These are phyloP conservation scores for Calonectria pseudoturangicola DNA, from an alignment of 2,329 filamentous ascomycete genomes.

Conservation along the genomic window DNA sequence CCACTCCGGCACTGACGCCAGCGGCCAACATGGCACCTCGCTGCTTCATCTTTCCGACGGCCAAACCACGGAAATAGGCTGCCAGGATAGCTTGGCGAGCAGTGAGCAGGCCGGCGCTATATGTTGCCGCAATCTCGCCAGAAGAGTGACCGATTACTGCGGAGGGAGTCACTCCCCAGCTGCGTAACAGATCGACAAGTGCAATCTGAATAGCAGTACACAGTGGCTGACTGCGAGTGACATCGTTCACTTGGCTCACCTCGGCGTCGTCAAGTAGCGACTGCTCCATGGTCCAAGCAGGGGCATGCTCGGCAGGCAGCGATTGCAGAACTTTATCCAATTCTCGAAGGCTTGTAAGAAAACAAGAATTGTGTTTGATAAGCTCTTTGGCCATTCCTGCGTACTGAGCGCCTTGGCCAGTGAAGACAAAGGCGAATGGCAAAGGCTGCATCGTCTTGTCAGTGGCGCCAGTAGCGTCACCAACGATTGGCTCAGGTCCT, in stretches of 20 bases:
- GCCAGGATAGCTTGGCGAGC: not conserved
- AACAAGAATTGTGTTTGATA: not conserved
- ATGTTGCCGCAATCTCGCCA: constrained; percentile 22
- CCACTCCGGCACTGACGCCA: not conserved
- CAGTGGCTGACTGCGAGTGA: constrained; percentile 53
- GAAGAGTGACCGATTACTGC: constrained; percentile 11
- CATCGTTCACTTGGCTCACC: constrained; percentile 25
- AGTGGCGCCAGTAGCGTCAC: not conserved
- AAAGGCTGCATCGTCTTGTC: not conserved
- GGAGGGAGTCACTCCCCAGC: constrained; percentile 28
- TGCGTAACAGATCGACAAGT: constrained; percentile 54
- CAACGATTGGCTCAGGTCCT: too few relatives aligned
- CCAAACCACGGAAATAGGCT: constrained; percentile 16
- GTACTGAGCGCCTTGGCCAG: constrained; percentile 10
- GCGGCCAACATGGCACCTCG: constrained; percentile 13
- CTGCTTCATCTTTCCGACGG: constrained; percentile 3
- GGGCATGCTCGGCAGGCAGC: not conserved
- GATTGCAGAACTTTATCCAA: constrained; percentile 10
- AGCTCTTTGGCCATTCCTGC: constrained; percentile 10
- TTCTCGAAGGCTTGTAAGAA: not conserved
- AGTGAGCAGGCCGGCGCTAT: constrained; percentile 7
- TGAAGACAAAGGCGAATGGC: constrained; percentile 7
- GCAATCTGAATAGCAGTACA: constrained; percentile 62
- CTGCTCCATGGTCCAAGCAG: constrained; percentile 28
- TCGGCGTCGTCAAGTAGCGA: constrained; percentile 42